Conservation (phyloP, 345 rosid genomes). For the Dovyalis caffra region DNA sequence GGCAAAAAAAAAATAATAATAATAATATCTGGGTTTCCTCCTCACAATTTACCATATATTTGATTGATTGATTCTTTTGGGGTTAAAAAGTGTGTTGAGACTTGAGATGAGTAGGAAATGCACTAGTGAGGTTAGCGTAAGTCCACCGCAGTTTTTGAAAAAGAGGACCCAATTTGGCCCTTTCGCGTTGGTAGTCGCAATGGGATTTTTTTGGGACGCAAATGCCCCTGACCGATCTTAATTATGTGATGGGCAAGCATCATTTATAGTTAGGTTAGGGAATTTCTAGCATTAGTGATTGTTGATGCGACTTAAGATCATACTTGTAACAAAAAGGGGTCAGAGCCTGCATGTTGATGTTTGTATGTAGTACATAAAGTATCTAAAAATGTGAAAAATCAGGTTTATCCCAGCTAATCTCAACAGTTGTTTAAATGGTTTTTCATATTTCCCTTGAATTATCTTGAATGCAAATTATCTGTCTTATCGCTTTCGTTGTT, state of each 20-base stretch:
- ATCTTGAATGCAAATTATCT: neutral
- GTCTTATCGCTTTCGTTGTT: neutral
- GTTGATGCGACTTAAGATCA: neutral
- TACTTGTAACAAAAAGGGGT: too few relatives aligned
- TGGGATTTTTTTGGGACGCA: neutral
- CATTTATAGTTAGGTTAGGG: too few relatives aligned
- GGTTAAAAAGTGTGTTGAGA: neutral
- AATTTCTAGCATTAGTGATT: neutral
- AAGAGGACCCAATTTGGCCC: neutral
- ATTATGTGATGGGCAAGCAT: neutral
- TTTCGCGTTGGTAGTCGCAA: neutral
- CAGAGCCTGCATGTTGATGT: neutral
- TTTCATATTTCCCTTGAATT: neutral
- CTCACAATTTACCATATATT: neutral
- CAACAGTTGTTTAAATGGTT: neutral
- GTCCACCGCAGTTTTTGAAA: slow-evolving; percentile 28
- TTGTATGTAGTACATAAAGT: neutral
- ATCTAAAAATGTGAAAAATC: neutral
- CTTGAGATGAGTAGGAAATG: slow-evolving; percentile 31
- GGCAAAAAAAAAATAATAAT: too few relatives aligned
- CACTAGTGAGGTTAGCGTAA: slow-evolving; percentile 30
- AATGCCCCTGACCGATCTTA: slow-evolving; percentile 15
- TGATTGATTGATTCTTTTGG: neutral
- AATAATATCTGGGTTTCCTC: too few relatives aligned
- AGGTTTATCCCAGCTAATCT: neutral